Conservation (phyloP, 148 eudicot genomes). For the Nepenthes mirabilis region DNA sequence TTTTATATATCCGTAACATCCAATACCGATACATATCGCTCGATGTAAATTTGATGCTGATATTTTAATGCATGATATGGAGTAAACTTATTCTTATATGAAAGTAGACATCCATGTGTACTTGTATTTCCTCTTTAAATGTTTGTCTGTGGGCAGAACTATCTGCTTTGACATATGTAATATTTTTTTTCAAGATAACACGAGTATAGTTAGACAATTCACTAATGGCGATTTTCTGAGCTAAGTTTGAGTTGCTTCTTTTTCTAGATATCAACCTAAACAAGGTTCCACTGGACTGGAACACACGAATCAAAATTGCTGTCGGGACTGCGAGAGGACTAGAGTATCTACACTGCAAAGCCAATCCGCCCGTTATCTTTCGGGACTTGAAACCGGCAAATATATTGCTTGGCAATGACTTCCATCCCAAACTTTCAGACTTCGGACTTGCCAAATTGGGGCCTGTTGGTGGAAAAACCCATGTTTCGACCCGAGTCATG, state of each 20-base stretch:
- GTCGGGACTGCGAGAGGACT: constrained; percentile 48
- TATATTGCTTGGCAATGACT: constrained; percentile 57
- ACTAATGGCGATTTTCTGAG: not conserved
- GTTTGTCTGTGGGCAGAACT: too few relatives aligned
- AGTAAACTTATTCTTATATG: too few relatives aligned
- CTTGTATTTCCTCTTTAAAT: too few relatives aligned
- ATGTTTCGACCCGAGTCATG: constrained; percentile 73
- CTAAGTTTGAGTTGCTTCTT: not conserved
- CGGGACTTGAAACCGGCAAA: constrained; percentile 69
- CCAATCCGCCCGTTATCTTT: constrained; percentile 61
- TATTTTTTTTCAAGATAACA: too few relatives aligned
- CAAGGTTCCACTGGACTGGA: constrained; percentile 24
- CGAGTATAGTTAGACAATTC: too few relatives aligned
- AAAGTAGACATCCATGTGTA: too few relatives aligned
- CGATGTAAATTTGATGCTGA: too few relatives aligned
- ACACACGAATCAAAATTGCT: constrained; percentile 26
- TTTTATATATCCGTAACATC: too few relatives aligned
- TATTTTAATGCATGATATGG: too few relatives aligned
- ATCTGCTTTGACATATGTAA: too few relatives aligned
- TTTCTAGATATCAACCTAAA: constrained; percentile 20
- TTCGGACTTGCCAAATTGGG: constrained; percentile 80
- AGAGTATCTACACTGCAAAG: constrained; percentile 56
- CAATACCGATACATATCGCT: too few relatives aligned
- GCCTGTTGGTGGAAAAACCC: constrained; percentile 71
- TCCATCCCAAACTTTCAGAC: constrained; percentile 57